Percentiles rank a stretch among this genome's conserved stretches.
Evolutionary conservation across 768 basidiomycete species (phyloP).

Genomic region (Polyporus arcularius): DNA sequence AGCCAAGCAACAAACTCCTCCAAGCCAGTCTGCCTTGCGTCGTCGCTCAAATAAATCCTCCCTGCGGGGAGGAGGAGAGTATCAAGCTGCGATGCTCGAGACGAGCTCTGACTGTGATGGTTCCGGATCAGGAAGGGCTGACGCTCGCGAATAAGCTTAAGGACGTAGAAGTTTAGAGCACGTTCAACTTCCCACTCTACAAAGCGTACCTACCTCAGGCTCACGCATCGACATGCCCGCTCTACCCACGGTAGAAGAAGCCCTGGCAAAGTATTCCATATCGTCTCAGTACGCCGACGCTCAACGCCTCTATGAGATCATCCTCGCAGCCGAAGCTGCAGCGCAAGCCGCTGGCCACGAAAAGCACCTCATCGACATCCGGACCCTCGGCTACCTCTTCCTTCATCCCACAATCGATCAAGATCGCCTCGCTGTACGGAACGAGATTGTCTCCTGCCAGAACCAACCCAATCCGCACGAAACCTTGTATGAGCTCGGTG

Average conservation of each 20-base stretch:
- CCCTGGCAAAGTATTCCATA: neutral
- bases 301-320: neutral
- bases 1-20: too few relatives aligned
- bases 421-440: neutral
- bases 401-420: neutral
- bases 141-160: too few relatives aligned
- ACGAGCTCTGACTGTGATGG: too few relatives aligned
- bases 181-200: too few relatives aligned
- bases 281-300: neutral
- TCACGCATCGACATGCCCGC: neutral
- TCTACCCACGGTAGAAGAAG: neutral
- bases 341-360: neutral
- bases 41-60: too few relatives aligned
- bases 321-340: neutral
- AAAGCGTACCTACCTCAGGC: too few relatives aligned
- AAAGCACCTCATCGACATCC: neutral
- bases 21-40: too few relatives aligned
- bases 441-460: neutral
- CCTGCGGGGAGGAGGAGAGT: too few relatives aligned
- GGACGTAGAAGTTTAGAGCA: too few relatives aligned
- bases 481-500: neutral
- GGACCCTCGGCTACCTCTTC: neutral
- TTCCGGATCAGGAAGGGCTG: too few relatives aligned
- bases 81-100: too few relatives aligned
- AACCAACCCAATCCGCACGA: neutral